phyloP scores from a whole-genome alignment of 2,329 filamentous ascomycete species.

The Calonectria multiphialidica region DNA sequence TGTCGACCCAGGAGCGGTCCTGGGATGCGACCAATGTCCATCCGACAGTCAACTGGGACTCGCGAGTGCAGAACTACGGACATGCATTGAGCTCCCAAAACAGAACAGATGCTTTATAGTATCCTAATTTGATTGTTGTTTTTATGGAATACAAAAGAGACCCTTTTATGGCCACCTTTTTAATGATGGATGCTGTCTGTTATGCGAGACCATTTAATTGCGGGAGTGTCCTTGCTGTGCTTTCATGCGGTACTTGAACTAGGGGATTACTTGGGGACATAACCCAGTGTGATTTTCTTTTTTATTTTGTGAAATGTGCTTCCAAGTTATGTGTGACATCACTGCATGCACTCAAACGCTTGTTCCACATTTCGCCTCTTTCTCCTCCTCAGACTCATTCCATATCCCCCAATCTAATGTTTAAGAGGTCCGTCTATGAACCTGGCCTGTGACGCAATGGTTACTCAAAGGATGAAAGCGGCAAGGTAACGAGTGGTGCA shows the following conservation, averaged over 20 bases:
- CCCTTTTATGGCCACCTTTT: background rate
- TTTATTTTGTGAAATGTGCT: background rate
- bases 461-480: conserved; percentile 1
- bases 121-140: conserved; percentile 28
- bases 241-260: background rate
- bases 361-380: background rate
- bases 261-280: background rate
- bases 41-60: conserved; percentile 31
- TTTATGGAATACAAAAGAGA: background rate
- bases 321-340: background rate
- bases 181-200: background rate
- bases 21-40: conserved; percentile 23
- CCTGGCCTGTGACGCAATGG: conserved; percentile 22
- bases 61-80: conserved; percentile 37
- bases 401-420: background rate
- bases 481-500: conserved; percentile 19
- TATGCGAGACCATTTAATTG: background rate
- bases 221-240: background rate
- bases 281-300: too few species aligned
- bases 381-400: background rate
- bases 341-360: conserved; percentile 2
- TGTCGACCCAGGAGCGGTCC: conserved; percentile 36
- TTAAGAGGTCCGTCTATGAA: background rate
- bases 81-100: conserved; percentile 37
- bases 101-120: conserved; percentile 27